Base-by-base conservation (phyloP, 2,329 filamentous ascomycete species). In the Colletotrichum tropicicola region DNA sequence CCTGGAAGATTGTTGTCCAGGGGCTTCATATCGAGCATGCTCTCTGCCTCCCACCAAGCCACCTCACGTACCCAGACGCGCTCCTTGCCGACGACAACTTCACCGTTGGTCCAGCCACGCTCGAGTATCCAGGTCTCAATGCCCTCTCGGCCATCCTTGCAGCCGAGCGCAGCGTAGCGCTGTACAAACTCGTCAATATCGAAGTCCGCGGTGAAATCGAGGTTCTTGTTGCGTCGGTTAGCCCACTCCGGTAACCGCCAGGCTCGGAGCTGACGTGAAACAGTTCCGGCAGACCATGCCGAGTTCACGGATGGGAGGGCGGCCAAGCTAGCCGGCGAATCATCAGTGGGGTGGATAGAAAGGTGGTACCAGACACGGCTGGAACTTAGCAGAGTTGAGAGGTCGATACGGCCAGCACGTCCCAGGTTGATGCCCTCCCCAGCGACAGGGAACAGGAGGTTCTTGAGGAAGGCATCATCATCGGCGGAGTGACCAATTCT, bases 31-130 rank as follows among this genome's bases (percentile, higher is more conserved):
- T 99, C 96, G 27, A 98, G 89, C 92, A 98, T 97, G 66, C 88
- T 92, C 80, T 99, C 96, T 5, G 94, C 95, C 78, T 98, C 95
- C 95, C 95, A 98, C 95, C 96, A 99, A 2, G 94, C 92, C 61
- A 83, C 86, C 78, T 99, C 96, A 52, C 95, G 89, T 83, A 98
- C 94, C 96, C 96, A 99, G 43, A 99, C 89, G 30, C 96, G 92
- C 77, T 98, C 94, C 62, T 89, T 90, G 59, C 96, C 96, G 30
- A 98, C 84, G 5, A 97, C 89, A 2, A 98, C 94, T 79, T 98
- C 96, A 39, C 96, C 96, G 71, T 99, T 99, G 80, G 93, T 98
- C 96, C 96, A 99, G 2, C 96, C 96, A 63, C 96, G 90, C 78
- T 98, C 94, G 52, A 98, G 85, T 62, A 97, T 86, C 93, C 95